Evolutionary conservation across 192 early-diverging fungal species (phyloP), one percentile per base, ranked within the genome.

Genomic region (Oehlia diaphana): DNA sequence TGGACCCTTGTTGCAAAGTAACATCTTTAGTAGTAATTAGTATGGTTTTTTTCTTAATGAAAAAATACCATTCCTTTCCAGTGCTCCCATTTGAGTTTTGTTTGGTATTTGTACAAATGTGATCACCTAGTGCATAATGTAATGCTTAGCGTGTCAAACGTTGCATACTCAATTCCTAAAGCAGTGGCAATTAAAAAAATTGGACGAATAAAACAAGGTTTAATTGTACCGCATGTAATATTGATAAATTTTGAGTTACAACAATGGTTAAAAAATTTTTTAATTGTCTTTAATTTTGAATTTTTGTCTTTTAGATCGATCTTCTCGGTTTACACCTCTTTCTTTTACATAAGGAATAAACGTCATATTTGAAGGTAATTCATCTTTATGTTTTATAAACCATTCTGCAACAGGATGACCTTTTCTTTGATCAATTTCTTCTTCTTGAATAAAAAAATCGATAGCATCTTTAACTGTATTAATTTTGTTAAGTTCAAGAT

Each of bases 401-500:
- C 85, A 86, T 70, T 82, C 78, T 37, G 83, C 83, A 19, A 84
- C 83, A 2, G 83, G 81, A 65, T 86, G 85, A 58, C 83, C 86
- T 26, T 78, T 82, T 71, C 77, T 28, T 28, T 3, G 39, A 71
- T 79, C 77, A 14, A 21, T 35, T n/a, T 61, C 21, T 23, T 69
- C 47, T 37, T 53, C 37, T 53, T 9, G n/a, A 21, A 80, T 63
- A 71, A 80, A 87, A 68, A 81, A 87, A 16, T 63, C 76, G 19
- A 87, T 31, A 26, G 78, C 72, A 74, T 85, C 86, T 4, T 63
- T 61, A 26, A 77, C 80, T 23, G 86, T 84, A 31, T 76, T 50
- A 14, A 87, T 84, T 14, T 77, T 77, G 31, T 87, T 82, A 42
- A 87, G 77, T n/a, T 81, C 74, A 35, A 81, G 44, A 49, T 85